A percentile compares a stretch with the other conserved stretches of the same genome.
phyloP scores from a whole-genome alignment of 1,284 basidiomycete species.

The Tilletiaria anomala region DNA sequence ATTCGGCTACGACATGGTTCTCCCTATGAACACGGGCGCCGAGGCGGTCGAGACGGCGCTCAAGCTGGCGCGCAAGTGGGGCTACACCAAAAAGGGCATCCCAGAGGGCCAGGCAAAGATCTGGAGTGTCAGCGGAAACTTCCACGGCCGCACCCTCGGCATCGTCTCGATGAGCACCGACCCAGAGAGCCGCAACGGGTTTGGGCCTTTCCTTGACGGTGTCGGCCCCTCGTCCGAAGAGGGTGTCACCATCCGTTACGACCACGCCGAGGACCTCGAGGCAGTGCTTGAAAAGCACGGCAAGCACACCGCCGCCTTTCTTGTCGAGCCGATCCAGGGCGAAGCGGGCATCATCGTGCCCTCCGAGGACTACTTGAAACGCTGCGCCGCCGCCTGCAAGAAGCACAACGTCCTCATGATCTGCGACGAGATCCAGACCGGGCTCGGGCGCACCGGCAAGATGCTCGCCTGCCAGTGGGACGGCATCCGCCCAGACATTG shows the following conservation, averaged over 20 bases:
- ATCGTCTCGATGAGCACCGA: constrained; percentile 93
- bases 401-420: constrained; percentile 88
- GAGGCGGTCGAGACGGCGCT: constrained; percentile 85
- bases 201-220: constrained; percentile 74
- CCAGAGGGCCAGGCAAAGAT: constrained; percentile 70
- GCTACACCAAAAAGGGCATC: constrained; percentile 55
- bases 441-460: constrained; percentile 31
- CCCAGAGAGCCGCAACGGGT: constrained; percentile 69
- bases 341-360: constrained; percentile 94
- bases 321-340: constrained; percentile 94
- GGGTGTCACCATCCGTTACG: constrained; percentile 20
- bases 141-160: constrained; percentile 85
- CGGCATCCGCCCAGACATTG: constrained; percentile 73
- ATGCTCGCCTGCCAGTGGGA: constrained; percentile 58
- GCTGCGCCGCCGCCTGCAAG: constrained; percentile 69
- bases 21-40: constrained; percentile 99
- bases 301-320: constrained; percentile 72
- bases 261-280: constrained; percentile 55
- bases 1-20: constrained; percentile 55
- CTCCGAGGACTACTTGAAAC: constrained; percentile 67
- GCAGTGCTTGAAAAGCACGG: constrained; percentile 68
- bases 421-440: constrained; percentile 92
- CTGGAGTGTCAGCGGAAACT: constrained; percentile 77
- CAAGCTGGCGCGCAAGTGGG: constrained; percentile 42
- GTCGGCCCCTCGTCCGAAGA: constrained; percentile 53